phyloP scores from a whole-genome alignment of 1,139 yeast genomes.

The Sugiyamaella grinbergsii region DNA sequence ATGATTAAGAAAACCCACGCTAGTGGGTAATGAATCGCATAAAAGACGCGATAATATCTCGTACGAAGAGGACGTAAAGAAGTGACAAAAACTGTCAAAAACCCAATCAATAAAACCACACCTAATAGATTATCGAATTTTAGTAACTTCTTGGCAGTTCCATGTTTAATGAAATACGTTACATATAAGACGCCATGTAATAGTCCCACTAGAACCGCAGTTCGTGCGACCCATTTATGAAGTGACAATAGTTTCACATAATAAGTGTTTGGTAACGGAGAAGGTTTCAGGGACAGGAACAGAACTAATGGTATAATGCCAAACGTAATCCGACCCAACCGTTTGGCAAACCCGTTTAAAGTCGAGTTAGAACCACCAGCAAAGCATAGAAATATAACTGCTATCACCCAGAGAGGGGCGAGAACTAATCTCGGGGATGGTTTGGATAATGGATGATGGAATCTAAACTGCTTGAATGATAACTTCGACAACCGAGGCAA shows the following conservation, averaged over 20 bases:
- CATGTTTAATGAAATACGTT: slow-evolving; percentile 47
- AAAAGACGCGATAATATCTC: slow-evolving; percentile 59
- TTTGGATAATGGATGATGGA: slow-evolving; percentile 22
- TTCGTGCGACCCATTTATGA: slow-evolving; percentile 82
- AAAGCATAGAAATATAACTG: not conserved
- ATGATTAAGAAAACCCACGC: slow-evolving; percentile 65
- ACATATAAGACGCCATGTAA: slow-evolving; percentile 63
- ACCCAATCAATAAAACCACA: slow-evolving; percentile 51
- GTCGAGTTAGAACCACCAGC: slow-evolving; percentile 1
- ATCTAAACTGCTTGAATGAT: slow-evolving; percentile 13
- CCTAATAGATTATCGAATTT: slow-evolving; percentile 62
- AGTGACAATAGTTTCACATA: slow-evolving; percentile 59
- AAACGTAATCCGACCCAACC: slow-evolving; percentile 61
- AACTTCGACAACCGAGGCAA: slow-evolving; percentile 21
- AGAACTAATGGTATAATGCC: slow-evolving; percentile 66
- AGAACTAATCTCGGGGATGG: slow-evolving; percentile 40
- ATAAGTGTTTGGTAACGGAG: slow-evolving; percentile 54
- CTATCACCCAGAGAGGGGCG: slow-evolving; percentile 43
- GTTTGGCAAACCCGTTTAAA: slow-evolving; percentile 33
- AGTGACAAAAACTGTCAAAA: slow-evolving; percentile 51
- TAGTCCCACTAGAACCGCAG: slow-evolving; percentile 54
- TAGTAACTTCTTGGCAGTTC: slow-evolving; percentile 44
- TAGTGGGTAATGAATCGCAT: slow-evolving; percentile 64
- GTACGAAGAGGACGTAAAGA: slow-evolving; percentile 62
- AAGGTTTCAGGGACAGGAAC: slow-evolving; percentile 62